Percentiles rank a stretch among this genome's conserved stretches.
These are phyloP conservation scores for Solanum rostratum DNA, from an alignment of 257 asterid species.

Conservation along the genomic window DNA sequence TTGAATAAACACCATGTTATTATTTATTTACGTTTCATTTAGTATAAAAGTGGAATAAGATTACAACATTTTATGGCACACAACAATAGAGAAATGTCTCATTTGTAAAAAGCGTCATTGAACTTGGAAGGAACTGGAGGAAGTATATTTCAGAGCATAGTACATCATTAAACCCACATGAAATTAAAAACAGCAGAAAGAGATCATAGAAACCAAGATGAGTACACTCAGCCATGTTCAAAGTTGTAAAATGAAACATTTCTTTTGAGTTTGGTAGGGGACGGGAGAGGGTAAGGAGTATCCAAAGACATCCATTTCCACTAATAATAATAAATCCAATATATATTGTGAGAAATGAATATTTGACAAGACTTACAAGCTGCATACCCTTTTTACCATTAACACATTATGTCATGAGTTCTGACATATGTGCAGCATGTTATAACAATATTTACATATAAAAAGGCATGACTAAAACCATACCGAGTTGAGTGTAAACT, in stretches of 20 bases:
- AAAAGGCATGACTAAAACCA: neutral
- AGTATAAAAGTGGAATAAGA: neutral
- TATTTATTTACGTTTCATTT: neutral
- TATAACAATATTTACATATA: neutral
- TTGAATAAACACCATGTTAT: neutral
- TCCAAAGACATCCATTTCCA: neutral
- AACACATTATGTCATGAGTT: neutral
- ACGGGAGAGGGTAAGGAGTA: neutral
- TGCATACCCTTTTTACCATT: neutral
- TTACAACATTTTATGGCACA: neutral
- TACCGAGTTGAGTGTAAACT: constrained; percentile 88
- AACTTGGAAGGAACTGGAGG: neutral
- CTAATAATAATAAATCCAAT: neutral
- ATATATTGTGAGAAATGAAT: neutral
- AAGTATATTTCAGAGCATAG: neutral
- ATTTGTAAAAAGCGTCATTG: neutral
- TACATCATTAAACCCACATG: neutral
- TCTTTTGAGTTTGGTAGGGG: neutral
- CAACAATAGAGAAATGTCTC: neutral
- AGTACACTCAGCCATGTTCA: neutral
- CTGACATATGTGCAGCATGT: neutral
- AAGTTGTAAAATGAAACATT: neutral
- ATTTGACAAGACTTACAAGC: neutral
- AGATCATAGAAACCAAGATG: neutral
- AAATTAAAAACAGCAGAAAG: neutral